Evolutionary conservation across 1,139 yeast genomes (phyloP).

Genomic region (Arxiozyma bovina): DNA sequence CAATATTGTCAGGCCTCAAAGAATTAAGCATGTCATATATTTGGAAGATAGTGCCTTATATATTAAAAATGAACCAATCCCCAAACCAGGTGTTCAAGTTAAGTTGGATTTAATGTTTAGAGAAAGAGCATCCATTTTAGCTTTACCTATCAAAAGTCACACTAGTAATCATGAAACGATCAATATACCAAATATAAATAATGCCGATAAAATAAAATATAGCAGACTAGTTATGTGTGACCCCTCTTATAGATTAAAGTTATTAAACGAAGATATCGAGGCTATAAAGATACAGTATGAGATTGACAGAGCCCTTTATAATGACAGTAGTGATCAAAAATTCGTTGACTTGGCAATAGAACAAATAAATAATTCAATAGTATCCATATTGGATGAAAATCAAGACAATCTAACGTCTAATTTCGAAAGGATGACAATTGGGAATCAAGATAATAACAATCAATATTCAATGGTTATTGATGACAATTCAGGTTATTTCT

Average conservation of each 20-base stretch:
- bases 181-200: slow-evolving; percentile 37
- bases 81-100: slow-evolving; percentile 51
- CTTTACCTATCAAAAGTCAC: slow-evolving; percentile 47
- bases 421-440: background rate
- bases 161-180: slow-evolving; percentile 32
- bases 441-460: background rate
- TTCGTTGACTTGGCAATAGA: slow-evolving; percentile 50
- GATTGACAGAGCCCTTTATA: slow-evolving; percentile 49
- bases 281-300: slow-evolving; percentile 49
- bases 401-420: background rate
- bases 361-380: slow-evolving; percentile 43
- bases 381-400: slow-evolving; percentile 13
- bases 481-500: slow-evolving; percentile 33
- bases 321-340: slow-evolving; percentile 43
- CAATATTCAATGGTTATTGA: background rate
- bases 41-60: slow-evolving; percentile 31
- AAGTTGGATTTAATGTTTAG: slow-evolving; percentile 66
- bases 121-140: slow-evolving; percentile 49
- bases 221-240: slow-evolving; percentile 63
- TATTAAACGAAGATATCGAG: slow-evolving; percentile 37
- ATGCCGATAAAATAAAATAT: slow-evolving; percentile 35
- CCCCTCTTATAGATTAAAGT: slow-evolving; percentile 41
- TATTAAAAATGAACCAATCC: slow-evolving; percentile 36
- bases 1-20: slow-evolving; percentile 48
- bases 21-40: slow-evolving; percentile 63